Evolutionary conservation across 83 land plant genomes (phyloP), one percentile per base, ranked within the genome.

Genomic region (Thuja plicata): DNA sequence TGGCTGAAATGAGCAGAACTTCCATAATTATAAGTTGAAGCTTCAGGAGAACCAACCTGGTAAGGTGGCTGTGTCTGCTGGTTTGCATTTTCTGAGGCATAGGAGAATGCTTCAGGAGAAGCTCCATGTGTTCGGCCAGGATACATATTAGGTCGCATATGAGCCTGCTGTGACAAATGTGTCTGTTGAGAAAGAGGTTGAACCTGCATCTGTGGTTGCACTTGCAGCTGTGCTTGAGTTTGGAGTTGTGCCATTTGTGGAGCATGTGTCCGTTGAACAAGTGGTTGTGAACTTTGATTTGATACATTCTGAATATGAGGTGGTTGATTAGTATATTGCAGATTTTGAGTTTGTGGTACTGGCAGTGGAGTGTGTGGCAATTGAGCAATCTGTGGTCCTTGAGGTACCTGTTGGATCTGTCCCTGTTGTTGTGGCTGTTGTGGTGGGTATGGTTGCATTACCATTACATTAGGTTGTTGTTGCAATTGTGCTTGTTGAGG

Each of bases 371-470:
- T 15, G 37, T 84, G 37, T 30, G 86, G 57, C 86, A 83, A 12
- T 45, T 83, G 55, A 8, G 86, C 17, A 83, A 34, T 50, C 86
- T 45, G 57, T 84, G 21, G 86, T 3, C 19, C 86, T 34, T 84
- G 86, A 84, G 55, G 86, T 13, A 48, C 32, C 35, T 78, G 85
- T 9, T 60, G 66, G 74, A 79, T 88, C 90, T 89, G 92, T 1
- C 62, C 48, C 3, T 82, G 50, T 24, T 86, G 89, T 78, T 87
- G 92, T 4, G 89, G 78, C 90, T 87, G 87, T 30, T 92, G 93
- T 40, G 87, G 92, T 62, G 89, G 90, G 54, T 92, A 90, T 41
- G 82, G 87, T 3, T 91, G 90, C 52, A 81, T 84, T 76, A 90
- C 48, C 45, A 89, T 93, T 48, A 80, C 35, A 78, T 84, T 87